These are phyloP conservation scores for Gautieria morchelliformis DNA, from an alignment of 768 basidiomycete species.

Conservation along the genomic window DNA sequence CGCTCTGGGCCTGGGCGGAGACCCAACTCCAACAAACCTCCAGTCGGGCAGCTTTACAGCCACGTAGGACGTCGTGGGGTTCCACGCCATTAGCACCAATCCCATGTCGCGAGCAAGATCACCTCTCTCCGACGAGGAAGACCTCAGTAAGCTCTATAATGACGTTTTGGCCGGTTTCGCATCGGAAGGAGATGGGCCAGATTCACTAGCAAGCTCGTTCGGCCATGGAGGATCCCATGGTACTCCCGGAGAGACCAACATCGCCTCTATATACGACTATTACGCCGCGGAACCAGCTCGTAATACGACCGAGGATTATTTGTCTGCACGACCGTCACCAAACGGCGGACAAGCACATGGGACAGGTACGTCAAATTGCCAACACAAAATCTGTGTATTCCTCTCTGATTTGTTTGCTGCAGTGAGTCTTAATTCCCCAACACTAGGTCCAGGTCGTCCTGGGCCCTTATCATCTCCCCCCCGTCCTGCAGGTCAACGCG, in stretches of 20 bases:
- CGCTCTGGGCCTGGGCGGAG: too few species aligned
- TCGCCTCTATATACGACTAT: neutral
- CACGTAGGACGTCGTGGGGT: neutral
- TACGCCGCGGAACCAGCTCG: neutral
- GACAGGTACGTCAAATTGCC: neutral
- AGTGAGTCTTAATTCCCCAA: neutral
- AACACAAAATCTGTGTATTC: neutral
- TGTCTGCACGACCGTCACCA: neutral
- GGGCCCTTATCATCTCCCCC: neutral
- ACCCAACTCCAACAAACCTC: too few species aligned
- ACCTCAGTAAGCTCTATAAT: constrained; percentile 1
- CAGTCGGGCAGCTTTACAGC: too few species aligned
- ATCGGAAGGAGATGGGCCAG: neutral
- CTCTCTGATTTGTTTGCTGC: neutral
- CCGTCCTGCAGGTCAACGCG: neutral
- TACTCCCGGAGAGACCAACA: constrained; percentile 1
- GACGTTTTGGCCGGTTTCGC: constrained; percentile 1
- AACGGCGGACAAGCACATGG: neutral
- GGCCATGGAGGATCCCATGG: neutral
- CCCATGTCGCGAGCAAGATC: constrained; percentile 1
- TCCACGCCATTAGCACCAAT: neutral
- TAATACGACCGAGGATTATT: neutral
- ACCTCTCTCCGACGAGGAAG: neutral
- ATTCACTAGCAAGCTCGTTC: neutral
- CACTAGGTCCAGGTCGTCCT: neutral